Evolutionary conservation across 192 early-diverging fungal genomes (phyloP).

Genomic region (Chytriomyces sp.): DNA sequence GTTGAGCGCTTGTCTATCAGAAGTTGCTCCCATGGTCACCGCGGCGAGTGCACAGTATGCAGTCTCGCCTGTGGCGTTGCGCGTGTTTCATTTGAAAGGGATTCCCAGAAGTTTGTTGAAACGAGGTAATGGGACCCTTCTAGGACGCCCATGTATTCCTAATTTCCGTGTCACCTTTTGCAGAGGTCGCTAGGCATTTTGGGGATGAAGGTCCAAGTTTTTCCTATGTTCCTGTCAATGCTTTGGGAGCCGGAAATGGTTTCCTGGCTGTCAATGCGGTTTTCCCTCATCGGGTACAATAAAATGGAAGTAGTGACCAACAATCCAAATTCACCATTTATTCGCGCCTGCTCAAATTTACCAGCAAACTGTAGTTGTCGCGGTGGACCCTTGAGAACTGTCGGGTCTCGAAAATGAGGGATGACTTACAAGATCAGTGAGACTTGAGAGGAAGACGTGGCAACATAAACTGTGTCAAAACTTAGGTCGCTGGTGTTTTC

Average conservation of each 20-base stretch:
- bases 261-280: neutral
- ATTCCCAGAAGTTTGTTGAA: neutral
- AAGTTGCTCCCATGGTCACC: neutral
- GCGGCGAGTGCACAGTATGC: neutral
- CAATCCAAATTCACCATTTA: too few relatives aligned
- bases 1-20: neutral
- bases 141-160: neutral
- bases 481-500: neutral
- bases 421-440: too few relatives aligned
- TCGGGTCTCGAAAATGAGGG: too few relatives aligned
- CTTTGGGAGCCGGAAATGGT: neutral
- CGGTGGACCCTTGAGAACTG: too few relatives aligned
- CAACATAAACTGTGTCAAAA: neutral
- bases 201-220: neutral
- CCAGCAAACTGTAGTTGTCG: too few relatives aligned
- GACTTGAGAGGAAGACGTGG: neutral
- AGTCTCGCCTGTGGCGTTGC: neutral
- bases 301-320: too few relatives aligned
- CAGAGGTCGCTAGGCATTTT: neutral
- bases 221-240: neutral
- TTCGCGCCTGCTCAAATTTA: too few relatives aligned
- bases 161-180: neutral
- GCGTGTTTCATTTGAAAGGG: constrained; percentile 6
- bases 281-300: neutral
- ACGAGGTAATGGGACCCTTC: neutral